Evolutionary conservation across 2,329 filamentous ascomycete species (phyloP), one percentile per base, ranked within the genome.

Genomic region (Fusarium odoratissimum): DNA sequence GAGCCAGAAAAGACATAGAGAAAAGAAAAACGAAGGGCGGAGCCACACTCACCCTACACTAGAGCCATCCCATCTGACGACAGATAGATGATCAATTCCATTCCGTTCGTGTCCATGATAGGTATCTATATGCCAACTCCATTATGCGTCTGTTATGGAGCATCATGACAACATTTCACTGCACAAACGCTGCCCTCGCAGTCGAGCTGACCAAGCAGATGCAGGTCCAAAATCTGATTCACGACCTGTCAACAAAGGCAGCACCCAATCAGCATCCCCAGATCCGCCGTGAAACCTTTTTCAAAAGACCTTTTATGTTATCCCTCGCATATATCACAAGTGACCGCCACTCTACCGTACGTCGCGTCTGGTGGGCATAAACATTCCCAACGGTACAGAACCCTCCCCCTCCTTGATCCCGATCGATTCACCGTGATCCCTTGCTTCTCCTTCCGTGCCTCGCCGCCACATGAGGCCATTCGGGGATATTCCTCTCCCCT

Each of bases 211-310:
- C 40, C 44, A 37, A 38, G 41, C 51, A 59, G 28, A 66, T 46
- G 46, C 58, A 72, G 60, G 49, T 35, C 48, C 56, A 30, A 60
- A 55, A 42, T 41, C 33, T 48, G 51, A 55, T 30, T 30, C 28
- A 63, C 69, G 72, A 72, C 64, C 58, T 75, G 69, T 75, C 72
- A 70, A 64, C 51, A 67, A 38, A 48, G 17, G 19, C 42, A 49
- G 33, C 40, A 58, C 19, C 67, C 61, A 67, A 69, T 70, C 52
- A 69, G 40, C 31, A 59, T 23, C 38, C 51, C 9, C n/a, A 40
- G 63, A 44, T 40, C 52, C 30, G 41, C 44, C 19, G 51, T 21
- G 35, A 67, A 54, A 52, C 57, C 40, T 52, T 59, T 46, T 19
- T 19, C 30, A 48, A 48, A 56, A 42, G 37, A 59, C 35, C 45